phyloP scores from a whole-genome alignment of 2,329 filamentous ascomycete genomes.

The Talaromyces sp. region DNA sequence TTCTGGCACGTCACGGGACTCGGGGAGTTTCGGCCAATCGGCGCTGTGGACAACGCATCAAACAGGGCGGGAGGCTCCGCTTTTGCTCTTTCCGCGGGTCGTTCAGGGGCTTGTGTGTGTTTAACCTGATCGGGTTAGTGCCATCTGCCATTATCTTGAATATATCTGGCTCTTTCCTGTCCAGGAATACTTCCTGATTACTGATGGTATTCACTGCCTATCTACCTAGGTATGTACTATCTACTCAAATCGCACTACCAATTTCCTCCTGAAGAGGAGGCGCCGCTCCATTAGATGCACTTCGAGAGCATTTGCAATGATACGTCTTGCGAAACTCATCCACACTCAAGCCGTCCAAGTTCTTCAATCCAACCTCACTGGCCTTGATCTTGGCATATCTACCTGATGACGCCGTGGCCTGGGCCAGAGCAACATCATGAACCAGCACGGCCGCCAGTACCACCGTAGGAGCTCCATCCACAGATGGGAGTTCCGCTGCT shows the following conservation, averaged over 20 bases:
- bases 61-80: background rate
- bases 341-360: constrained; percentile 51
- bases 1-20: constrained; percentile 22
- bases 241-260: constrained; percentile 33
- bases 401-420: constrained; percentile 61
- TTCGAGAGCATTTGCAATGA: constrained; percentile 61
- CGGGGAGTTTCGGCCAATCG: background rate
- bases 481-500: constrained; percentile 44
- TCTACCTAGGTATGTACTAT: too few relatives aligned
- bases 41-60: background rate
- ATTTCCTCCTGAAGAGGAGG: constrained; percentile 14
- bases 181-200: background rate
- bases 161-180: background rate
- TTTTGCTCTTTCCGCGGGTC: background rate
- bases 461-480: constrained; percentile 47
- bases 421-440: constrained; percentile 67
- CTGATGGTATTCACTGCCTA: background rate
- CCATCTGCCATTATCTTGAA: background rate
- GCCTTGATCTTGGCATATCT: constrained; percentile 69
- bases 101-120: constrained; percentile 19
- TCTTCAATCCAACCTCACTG: constrained; percentile 41
- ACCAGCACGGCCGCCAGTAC: constrained; percentile 74
- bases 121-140: constrained; percentile 12
- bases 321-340: constrained; percentile 62
- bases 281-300: constrained; percentile 17